Percentiles rank a stretch among this genome's conserved stretches.
Evolutionary conservation across 2,329 filamentous ascomycete genomes (phyloP).

Genomic region (Tricladium varicosporioides): DNA sequence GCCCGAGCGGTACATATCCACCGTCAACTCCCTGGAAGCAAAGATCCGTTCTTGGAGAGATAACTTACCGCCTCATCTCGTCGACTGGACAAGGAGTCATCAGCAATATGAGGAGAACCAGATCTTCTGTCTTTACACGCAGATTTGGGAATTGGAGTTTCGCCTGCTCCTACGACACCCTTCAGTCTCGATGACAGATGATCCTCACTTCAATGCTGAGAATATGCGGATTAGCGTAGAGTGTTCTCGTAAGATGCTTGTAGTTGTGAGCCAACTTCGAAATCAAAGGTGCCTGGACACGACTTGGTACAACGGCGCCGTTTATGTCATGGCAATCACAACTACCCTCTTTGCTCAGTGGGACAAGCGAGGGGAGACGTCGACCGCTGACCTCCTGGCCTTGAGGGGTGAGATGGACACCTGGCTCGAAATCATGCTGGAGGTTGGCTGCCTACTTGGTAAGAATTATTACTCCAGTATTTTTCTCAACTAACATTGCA

Average conservation of each 20-base stretch:
- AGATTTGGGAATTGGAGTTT: slow-evolving; percentile 55
- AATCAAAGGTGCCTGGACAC: slow-evolving; percentile 69
- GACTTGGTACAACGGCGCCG: slow-evolving; percentile 72
- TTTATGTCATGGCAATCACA: slow-evolving; percentile 72
- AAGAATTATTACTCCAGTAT: slow-evolving; percentile 31
- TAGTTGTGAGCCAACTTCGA: slow-evolving; percentile 56
- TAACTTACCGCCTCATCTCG: slow-evolving; percentile 50
- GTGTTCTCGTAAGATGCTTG: slow-evolving; percentile 62
- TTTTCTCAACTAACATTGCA: slow-evolving; percentile 8
- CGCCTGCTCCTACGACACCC: slow-evolving; percentile 60
- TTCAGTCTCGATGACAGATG: slow-evolving; percentile 54
- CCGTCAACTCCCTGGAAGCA: slow-evolving; percentile 63
- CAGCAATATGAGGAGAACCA: slow-evolving; percentile 42
- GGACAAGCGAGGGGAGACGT: slow-evolving; percentile 61
- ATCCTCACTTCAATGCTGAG: slow-evolving; percentile 55
- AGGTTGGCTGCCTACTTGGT: slow-evolving; percentile 67
- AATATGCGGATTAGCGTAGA: slow-evolving; percentile 66
- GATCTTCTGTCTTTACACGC: slow-evolving; percentile 53
- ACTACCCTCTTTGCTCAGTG: slow-evolving; percentile 68
- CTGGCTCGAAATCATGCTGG: slow-evolving; percentile 67
- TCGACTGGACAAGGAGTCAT: slow-evolving; percentile 50
- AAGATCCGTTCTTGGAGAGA: slow-evolving; percentile 63
- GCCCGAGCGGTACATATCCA: slow-evolving; percentile 59
- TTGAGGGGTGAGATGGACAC: slow-evolving; percentile 65
- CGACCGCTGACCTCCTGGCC: slow-evolving; percentile 54